Percentiles rank a stretch among this genome's conserved stretches.
Conservation (phyloP, 1,139 yeast genomes). For the Debaryomycetaceae sp. region DNA sequence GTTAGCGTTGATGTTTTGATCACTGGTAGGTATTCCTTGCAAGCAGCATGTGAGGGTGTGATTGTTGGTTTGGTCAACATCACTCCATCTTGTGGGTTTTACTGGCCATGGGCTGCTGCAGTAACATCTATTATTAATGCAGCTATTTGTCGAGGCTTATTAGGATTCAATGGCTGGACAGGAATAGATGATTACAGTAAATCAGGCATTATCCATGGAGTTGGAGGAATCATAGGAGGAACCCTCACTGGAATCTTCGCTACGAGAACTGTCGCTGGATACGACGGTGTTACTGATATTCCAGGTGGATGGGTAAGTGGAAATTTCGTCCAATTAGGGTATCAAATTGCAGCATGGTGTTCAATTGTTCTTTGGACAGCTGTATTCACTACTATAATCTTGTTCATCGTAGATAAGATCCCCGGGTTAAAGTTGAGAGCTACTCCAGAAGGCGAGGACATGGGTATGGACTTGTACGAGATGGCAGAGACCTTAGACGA, state of each 20-base stretch:
- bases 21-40: conserved; percentile 40
- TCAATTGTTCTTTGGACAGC: conserved; percentile 40
- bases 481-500: conserved; percentile 30
- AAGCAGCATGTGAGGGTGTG: conserved; percentile 48
- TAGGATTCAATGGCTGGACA: conserved; percentile 35
- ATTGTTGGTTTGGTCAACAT: conserved; percentile 49
- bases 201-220: conserved; percentile 46
- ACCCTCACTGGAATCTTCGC: conserved; percentile 80
- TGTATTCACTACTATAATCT: conserved; percentile 35
- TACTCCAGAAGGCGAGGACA: conserved; percentile 38
- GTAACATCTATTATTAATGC: conserved; percentile 43
- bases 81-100: conserved; percentile 51
- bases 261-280: conserved; percentile 63
- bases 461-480: conserved; percentile 45
- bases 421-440: conserved; percentile 46
- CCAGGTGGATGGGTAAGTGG: conserved; percentile 51
- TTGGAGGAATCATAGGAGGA: conserved; percentile 80
- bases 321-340: conserved; percentile 48
- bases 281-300: conserved; percentile 44
- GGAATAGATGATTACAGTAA: conserved; percentile 47
- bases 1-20: conserved; percentile 28
- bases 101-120: conserved; percentile 48
- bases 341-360: conserved; percentile 44
- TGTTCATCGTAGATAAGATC: conserved; percentile 40
- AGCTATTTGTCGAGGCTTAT: conserved; percentile 33